Evolutionary conservation across 2,329 filamentous ascomycete genomes (phyloP).

Genomic region (Cytospora mali): DNA sequence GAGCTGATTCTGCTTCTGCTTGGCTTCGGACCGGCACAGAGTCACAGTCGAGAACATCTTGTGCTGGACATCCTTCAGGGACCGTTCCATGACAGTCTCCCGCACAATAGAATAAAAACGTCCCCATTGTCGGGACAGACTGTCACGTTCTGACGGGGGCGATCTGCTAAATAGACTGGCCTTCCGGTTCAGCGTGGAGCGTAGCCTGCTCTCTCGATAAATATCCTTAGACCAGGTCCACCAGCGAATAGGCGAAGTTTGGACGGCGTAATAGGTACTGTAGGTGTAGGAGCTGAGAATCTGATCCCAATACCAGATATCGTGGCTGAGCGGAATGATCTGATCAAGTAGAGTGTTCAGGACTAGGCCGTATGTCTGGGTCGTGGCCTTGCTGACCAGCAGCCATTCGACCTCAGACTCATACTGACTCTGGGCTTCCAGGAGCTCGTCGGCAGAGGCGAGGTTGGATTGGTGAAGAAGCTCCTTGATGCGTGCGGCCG

Average conservation of each 20-base stretch:
- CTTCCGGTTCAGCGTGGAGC: constrained; percentile 39
- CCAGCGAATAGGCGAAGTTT: constrained; percentile 78
- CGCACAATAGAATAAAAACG: constrained; percentile 81
- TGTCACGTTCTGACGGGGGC: constrained; percentile 22
- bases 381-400: constrained; percentile 84
- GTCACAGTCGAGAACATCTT: constrained; percentile 79
- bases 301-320: constrained; percentile 96
- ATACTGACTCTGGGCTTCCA: constrained; percentile 51
- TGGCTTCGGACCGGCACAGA: constrained; percentile 72
- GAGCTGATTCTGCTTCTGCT: constrained; percentile 71
- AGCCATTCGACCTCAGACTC: constrained; percentile 88
- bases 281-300: constrained; percentile 77
- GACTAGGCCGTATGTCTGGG: constrained; percentile 85
- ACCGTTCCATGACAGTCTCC: constrained; percentile 73
- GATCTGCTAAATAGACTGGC: constrained; percentile 25
- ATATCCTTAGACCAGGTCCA: constrained; percentile 73
- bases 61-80: constrained; percentile 69
- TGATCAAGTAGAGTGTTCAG: constrained; percentile 78
- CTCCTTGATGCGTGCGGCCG: constrained; percentile 59
- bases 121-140: constrained; percentile 58
- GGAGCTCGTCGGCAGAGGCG: constrained; percentile 43
- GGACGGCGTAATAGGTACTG: constrained; percentile 80
- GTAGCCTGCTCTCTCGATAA: constrained; percentile 61
- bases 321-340: constrained; percentile 80
- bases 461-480: constrained; percentile 67